These are phyloP conservation scores for Begonia loranthoides DNA, from an alignment of 306 rosid species.

Conservation along the genomic window DNA sequence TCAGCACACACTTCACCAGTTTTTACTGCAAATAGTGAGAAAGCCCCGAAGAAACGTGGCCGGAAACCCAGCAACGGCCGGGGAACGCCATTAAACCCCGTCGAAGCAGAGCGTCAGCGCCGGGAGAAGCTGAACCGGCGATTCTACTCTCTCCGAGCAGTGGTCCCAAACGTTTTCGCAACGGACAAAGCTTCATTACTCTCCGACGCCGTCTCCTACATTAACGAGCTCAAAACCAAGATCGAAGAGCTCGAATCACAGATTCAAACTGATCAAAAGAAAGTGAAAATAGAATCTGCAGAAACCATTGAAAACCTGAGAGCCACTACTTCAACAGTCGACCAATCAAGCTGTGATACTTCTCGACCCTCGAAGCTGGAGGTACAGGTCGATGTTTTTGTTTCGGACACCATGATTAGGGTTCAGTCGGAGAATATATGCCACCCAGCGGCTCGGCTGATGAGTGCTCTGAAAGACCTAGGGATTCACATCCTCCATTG, in stretches of 20 bases:
- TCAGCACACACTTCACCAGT: too few species aligned
- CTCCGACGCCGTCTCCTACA: not conserved
- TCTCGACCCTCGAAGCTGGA: not conserved
- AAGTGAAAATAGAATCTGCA: not conserved
- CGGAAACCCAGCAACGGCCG: not conserved
- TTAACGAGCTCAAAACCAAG: not conserved
- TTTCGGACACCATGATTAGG: conserved; percentile 39
- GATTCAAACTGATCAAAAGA: not conserved
- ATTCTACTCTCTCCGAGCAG: not conserved
- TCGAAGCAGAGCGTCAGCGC: not conserved
- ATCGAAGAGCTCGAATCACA: not conserved
- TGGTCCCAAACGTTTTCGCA: not conserved
- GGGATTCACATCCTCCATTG: conserved; percentile 35
- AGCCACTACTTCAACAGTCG: not conserved
- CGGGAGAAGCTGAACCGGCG: not conserved
- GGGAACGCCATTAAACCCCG: not conserved
- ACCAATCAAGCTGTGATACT: not conserved
- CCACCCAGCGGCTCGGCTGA: conserved; percentile 39
- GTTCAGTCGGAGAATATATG: conserved; percentile 35
- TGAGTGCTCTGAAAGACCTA: conserved; percentile 40
- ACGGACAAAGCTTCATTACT: not conserved
- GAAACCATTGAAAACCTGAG: not conserved
- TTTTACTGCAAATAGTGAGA: too few species aligned
- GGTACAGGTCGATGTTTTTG: conserved; percentile 36
- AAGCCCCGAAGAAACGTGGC: not conserved